Base-by-base conservation (phyloP, 306 rosid species). In the Castanopsis chinensis region DNA sequence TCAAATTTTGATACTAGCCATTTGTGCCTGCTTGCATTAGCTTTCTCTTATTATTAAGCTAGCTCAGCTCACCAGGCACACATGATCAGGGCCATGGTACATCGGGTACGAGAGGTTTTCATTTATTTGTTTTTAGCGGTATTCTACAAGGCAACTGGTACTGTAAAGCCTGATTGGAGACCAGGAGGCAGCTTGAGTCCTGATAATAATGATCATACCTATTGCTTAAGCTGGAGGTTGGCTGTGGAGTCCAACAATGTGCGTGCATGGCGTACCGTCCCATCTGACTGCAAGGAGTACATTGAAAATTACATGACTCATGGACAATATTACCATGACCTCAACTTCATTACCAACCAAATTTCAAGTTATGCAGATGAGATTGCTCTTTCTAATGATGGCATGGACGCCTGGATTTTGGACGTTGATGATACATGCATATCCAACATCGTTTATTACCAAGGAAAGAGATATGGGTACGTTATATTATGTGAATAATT, bases 201-300 rank as follows among this genome's bases (percentile, higher is more conserved):
- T 30, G 15, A 25, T 0, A n/a, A 78, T 3, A n/a, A 78, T 3
- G 72, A 2, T 1, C 15, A 11, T 49, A 4, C 79, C 18, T 85
- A 84, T 72, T 90, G 94, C 81, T 77, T 86, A 84, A 90, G 97
- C 85, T 91, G 98, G 98, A 83, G 97, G 81, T 72, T 91, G 81
- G 95, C 78, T 5, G 98, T 90, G 83, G 98, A 93, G 76, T n/a
- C 88, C 25, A 87, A 89, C 90, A 91, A 87, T 81, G 87, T 87
- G 71, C 80, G 85, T 49, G 76, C 82, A 21, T 93, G 98, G 98
- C 89, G 84, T 43, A 91, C 88, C 0, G 92, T 93, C 28, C 97
- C 98, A 32, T 61, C n/a, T 8, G 77, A 82, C 55, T 93, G 92
- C 80, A 77, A 68, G 0, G 70, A 72, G 56, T 78, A 87, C 57